A percentile compares a stretch with the other conserved stretches of the same genome.
phyloP scores from a whole-genome alignment of 306 rosid species.

The Sechiopsis laciniata region DNA sequence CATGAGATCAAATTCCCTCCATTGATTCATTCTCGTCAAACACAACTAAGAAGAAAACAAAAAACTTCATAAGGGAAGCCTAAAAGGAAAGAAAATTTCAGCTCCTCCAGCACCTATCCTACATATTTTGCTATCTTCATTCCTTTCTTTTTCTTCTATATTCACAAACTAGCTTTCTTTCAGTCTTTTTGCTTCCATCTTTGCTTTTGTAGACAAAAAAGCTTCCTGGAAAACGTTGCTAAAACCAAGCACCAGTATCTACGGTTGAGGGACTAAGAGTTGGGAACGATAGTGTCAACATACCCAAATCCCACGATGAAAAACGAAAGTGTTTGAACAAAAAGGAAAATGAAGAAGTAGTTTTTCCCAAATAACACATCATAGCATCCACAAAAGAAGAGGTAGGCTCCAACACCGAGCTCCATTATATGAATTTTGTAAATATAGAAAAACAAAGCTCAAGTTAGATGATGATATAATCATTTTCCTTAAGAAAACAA shows the following conservation, averaged over 20 bases:
- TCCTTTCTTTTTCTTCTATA: background rate
- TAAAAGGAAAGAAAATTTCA: background rate
- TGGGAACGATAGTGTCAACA: slow-evolving; percentile 70
- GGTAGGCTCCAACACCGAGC: slow-evolving; percentile 62
- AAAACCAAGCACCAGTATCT: slow-evolving; percentile 2
- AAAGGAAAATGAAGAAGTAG: slow-evolving; percentile 59
- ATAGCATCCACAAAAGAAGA: slow-evolving; percentile 59
- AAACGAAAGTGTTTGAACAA: slow-evolving; percentile 58
- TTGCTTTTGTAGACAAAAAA: background rate
- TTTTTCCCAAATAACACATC: slow-evolving; percentile 57
- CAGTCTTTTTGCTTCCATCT: background rate
- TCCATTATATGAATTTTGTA: slow-evolving; percentile 58
- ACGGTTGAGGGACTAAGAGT: slow-evolving; percentile 27
- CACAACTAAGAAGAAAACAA: background rate
- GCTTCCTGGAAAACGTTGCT: slow-evolving; percentile 8
- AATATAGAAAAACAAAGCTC: slow-evolving; percentile 22
- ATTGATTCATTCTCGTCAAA: background rate
- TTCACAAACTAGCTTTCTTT: background rate
- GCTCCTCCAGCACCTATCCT: background rate
- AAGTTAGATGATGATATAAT: background rate
- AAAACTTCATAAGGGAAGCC: background rate
- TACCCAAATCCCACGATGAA: slow-evolving; percentile 70
- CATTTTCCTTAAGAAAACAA: background rate
- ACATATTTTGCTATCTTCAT: background rate
- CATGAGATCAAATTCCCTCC: too few species aligned